Percentiles rank a stretch among this genome's conserved stretches.
Evolutionary conservation across 345 rosid species (phyloP).

Genomic region (Hirschfeldia incana): DNA sequence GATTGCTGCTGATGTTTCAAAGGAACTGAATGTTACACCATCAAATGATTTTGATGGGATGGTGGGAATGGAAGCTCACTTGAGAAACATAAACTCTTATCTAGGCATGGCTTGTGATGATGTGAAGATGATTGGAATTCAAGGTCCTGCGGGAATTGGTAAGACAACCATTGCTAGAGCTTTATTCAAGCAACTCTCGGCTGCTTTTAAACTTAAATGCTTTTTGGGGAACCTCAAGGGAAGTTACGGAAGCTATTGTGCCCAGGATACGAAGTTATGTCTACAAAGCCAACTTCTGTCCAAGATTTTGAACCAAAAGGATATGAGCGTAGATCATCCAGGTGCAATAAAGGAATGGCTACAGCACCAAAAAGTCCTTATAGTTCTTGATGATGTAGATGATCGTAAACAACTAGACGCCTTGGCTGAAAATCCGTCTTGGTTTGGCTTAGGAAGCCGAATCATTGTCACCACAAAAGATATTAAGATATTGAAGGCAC

Average conservation of each 20-base stretch:
- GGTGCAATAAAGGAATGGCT: not conserved
- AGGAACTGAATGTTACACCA: not conserved
- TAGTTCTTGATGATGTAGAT: no score
- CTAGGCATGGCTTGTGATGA: not conserved
- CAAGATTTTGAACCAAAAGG: not conserved
- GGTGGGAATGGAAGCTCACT: not conserved
- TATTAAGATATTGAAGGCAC: conserved; percentile 11
- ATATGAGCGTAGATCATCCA: conserved; percentile 18
- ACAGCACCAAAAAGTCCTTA: conserved; percentile 11
- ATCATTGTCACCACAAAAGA: conserved; percentile 59
- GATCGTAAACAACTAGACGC: no score
- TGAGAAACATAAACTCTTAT: not conserved
- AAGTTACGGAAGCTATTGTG: not conserved
- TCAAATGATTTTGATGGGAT: not conserved
- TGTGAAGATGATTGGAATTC: not conserved
- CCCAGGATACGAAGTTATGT: not conserved
- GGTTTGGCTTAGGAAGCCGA: conserved; percentile 53
- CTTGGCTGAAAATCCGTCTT: conserved; percentile 41
- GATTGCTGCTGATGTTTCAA: not conserved
- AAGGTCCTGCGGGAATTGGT: not conserved
- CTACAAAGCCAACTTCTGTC: not conserved
- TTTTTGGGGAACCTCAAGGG: not conserved
- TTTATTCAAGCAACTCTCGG: not conserved
- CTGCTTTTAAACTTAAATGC: not conserved
- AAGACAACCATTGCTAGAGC: not conserved